Base-by-base conservation (phyloP, 257 asterid genomes). In the Eustoma russellianum region DNA sequence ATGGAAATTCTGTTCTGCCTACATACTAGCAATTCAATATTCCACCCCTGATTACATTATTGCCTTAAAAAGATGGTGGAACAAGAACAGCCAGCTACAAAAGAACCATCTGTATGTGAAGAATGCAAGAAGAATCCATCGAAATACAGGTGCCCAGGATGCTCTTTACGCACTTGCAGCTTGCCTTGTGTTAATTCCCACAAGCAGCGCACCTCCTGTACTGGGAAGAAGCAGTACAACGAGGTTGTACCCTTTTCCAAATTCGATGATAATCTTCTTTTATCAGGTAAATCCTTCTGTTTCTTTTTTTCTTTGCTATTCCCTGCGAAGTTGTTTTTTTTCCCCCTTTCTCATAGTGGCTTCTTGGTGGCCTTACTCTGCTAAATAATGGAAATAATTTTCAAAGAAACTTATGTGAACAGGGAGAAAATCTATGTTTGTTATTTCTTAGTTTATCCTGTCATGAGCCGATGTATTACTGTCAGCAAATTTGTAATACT, bases 81-180 rank as follows among this genome's bases (percentile, higher is more conserved):
- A 5, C 43, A 41, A 41, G 55, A 53, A 58, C 56, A 47, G 48
- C 12, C 58, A 51, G 50, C 60, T 28, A 30, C 50, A 49, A 49
- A 38, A 33, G 46, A 45, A 18, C 65, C 68, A 50, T 13, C n/a
- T 64, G 30, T 70, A 58, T 90, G 96, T 57, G 78, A 70, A 73
- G 94, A 83, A 68, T 90, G 96, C 82, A 78, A 77, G 41, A 41
- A 45, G 24, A 79, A 85, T 15, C 66, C 88, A 24, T 85, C 90
- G 41, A 87, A 81, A 66, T 91, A 91, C 83, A 87, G 82, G 61
- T 91, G 98, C 68, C 98, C 96, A 7, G 92, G 87, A 3, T 91
- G 98, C 79, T 79, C 79, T 9, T 18, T 74, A 16, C 96, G 98
- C 55, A 60, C 96, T 7, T 91, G 98, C 56, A 82, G 98, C 76